Evolutionary conservation across 139 green algal species (phyloP).

Genomic region (Mychonastes homosphaera): DNA sequence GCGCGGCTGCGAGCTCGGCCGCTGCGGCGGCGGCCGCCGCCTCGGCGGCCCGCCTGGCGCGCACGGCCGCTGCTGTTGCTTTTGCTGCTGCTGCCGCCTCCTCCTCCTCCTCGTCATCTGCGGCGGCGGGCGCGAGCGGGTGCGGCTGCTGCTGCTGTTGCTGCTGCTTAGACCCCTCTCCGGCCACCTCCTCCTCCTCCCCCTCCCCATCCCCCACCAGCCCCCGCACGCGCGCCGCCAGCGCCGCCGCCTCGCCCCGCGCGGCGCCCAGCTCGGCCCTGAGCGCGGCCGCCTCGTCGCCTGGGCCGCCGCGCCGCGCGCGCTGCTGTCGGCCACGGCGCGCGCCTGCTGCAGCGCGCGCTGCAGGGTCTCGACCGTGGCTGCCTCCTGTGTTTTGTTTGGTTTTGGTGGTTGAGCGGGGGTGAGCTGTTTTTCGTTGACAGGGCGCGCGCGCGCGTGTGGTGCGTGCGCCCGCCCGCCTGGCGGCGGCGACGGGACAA

Average conservation of each 20-base stretch:
- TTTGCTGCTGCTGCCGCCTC: slow-evolving; percentile 3
- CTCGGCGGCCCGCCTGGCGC: not conserved
- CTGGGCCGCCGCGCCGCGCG: not conserved
- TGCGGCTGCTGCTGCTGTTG: slow-evolving; percentile 21
- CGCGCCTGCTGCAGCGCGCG: not conserved
- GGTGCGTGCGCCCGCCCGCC: too few species aligned
- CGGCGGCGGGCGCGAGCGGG: too few species aligned
- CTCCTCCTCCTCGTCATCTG: slow-evolving; percentile 19
- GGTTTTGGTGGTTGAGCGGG: too few species aligned
- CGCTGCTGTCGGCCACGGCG: not conserved
- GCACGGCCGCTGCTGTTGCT: not conserved
- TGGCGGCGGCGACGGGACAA: too few species aligned
- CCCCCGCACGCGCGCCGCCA: not conserved
- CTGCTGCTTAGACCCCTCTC: slow-evolving; percentile 15
- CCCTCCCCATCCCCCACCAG: slow-evolving; percentile 6
- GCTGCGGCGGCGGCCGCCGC: not conserved
- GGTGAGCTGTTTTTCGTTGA: too few species aligned
- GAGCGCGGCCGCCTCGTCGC: not conserved
- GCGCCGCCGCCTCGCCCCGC: too few species aligned
- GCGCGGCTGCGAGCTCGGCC: too few species aligned
- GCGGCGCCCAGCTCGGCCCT: not conserved
- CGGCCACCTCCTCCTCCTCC: slow-evolving; percentile 7
- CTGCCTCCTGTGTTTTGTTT: not conserved
- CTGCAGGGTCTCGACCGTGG: slow-evolving; percentile 3
- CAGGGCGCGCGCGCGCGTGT: too few species aligned